A percentile compares a stretch with the other conserved stretches of the same genome.
phyloP scores from a whole-genome alignment of 2,329 filamentous ascomycete species.

The Grosmannia penicillata region DNA sequence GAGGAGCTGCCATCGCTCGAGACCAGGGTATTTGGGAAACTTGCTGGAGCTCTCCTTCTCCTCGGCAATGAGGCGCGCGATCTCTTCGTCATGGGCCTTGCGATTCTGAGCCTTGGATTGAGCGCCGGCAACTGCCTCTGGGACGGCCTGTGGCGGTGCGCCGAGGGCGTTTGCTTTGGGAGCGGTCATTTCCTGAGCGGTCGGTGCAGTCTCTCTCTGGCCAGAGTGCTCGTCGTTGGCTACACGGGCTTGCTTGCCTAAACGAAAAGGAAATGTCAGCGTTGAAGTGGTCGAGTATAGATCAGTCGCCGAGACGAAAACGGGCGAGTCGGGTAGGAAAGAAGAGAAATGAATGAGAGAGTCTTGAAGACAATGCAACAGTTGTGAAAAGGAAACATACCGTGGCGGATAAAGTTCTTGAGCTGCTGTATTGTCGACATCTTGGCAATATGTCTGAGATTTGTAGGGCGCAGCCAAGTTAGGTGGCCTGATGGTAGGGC shows the following conservation, averaged over 20 bases:
- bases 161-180: not conserved
- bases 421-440: slow-evolving; percentile 81
- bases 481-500: not conserved
- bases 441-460: slow-evolving; percentile 8
- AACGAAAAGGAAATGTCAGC: slow-evolving; percentile 5
- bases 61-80: slow-evolving; percentile 79
- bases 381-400: slow-evolving; percentile 22
- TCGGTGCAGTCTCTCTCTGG: slow-evolving; percentile 34
- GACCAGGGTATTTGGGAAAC: slow-evolving; percentile 70
- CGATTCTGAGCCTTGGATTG: slow-evolving; percentile 23
- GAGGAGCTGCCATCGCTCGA: slow-evolving; percentile 72
- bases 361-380: not conserved
- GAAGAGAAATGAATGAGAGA: not conserved
- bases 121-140: not conserved
- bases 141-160: no score
- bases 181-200: slow-evolving; percentile 5
- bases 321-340: not conserved
- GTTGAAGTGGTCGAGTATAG: no score
- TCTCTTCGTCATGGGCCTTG: slow-evolving; percentile 47
- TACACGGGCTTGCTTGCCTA: slow-evolving; percentile 76
- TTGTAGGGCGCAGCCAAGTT: not conserved
- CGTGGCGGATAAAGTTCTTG: slow-evolving; percentile 96
- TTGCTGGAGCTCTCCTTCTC: slow-evolving; percentile 77
- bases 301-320: slow-evolving; percentile 10
- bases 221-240: slow-evolving; percentile 36